phyloP scores from a whole-genome alignment of 2,329 filamentous ascomycete species.

The Penicillium sp. region DNA sequence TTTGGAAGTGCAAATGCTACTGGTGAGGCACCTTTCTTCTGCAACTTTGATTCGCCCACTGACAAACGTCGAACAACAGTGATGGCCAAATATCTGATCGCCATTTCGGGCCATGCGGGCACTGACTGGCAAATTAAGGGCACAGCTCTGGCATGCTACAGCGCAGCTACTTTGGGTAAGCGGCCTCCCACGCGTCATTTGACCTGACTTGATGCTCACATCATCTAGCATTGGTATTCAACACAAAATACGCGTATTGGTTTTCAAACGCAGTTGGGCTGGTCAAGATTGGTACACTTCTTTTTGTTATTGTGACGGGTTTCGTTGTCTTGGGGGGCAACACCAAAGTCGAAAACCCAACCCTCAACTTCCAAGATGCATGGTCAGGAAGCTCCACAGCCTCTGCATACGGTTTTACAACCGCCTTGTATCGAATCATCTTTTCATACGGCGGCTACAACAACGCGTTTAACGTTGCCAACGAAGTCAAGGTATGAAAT shows the following conservation, averaged over 20 bases:
- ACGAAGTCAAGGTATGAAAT: slow-evolving; percentile 54
- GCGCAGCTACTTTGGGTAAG: slow-evolving; percentile 56
- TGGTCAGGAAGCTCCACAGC: slow-evolving; percentile 53
- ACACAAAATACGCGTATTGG: slow-evolving; percentile 59
- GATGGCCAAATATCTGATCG: slow-evolving; percentile 63
- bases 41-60: neutral
- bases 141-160: slow-evolving; percentile 65
- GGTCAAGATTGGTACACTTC: slow-evolving; percentile 61
- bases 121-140: slow-evolving; percentile 67
- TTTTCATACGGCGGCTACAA: slow-evolving; percentile 60
- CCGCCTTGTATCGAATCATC: slow-evolving; percentile 60
- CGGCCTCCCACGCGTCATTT: slow-evolving; percentile 7
- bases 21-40: slow-evolving; percentile 12
- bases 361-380: slow-evolving; percentile 55
- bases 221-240: slow-evolving; percentile 48
- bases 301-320: slow-evolving; percentile 63
- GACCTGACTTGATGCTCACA: neutral
- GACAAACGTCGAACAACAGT: slow-evolving; percentile 28
- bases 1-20: slow-evolving; percentile 68
- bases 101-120: slow-evolving; percentile 52
- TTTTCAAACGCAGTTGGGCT: slow-evolving; percentile 58
- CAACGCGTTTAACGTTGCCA: slow-evolving; percentile 64
- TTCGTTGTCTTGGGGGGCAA: slow-evolving; percentile 63
- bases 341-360: slow-evolving; percentile 51
- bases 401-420: slow-evolving; percentile 51